Percentiles rank a stretch among this genome's conserved stretches.
Conservation (phyloP, 1,284 basidiomycete genomes). For the Leucocoprinus gongylophorus region DNA sequence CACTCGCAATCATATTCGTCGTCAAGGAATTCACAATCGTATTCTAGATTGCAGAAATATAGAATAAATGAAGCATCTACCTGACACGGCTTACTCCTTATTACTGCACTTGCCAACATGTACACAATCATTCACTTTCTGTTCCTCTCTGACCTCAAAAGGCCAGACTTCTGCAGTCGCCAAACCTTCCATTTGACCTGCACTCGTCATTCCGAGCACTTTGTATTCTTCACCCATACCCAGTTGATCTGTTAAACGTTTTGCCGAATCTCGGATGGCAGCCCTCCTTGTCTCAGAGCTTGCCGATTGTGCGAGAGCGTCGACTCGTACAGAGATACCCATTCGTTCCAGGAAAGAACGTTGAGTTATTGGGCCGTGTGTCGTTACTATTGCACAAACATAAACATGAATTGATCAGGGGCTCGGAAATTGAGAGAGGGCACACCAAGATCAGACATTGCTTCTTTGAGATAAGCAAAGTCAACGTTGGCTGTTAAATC, state of each 20-base stretch:
- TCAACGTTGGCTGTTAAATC: constrained; percentile 97
- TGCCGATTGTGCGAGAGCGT: constrained; percentile 43
- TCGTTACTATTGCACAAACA: constrained; percentile 28
- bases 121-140: constrained; percentile 5
- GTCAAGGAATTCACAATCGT: neutral
- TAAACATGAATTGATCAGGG: constrained; percentile 19
- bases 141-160: constrained; percentile 18
- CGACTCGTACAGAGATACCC: constrained; percentile 60
- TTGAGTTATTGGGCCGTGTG: constrained; percentile 66
- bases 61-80: neutral
- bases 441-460: constrained; percentile 59
- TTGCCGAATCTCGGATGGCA: constrained; percentile 43
- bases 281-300: constrained; percentile 39
- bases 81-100: neutral
- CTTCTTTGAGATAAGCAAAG: constrained; percentile 83
- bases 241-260: constrained; percentile 49
- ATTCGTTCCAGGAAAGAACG: constrained; percentile 62
- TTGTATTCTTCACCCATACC: constrained; percentile 67
- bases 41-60: neutral
- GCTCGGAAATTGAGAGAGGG: constrained; percentile 11
- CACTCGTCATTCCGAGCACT: constrained; percentile 46
- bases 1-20: neutral
- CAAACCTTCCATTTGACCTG: constrained; percentile 8
- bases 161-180: constrained; percentile 23
- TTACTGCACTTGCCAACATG: neutral